Evolutionary conservation across 805 yeast genomes (phyloP).

Genomic region (Kluyveromyces wickerhamii): DNA sequence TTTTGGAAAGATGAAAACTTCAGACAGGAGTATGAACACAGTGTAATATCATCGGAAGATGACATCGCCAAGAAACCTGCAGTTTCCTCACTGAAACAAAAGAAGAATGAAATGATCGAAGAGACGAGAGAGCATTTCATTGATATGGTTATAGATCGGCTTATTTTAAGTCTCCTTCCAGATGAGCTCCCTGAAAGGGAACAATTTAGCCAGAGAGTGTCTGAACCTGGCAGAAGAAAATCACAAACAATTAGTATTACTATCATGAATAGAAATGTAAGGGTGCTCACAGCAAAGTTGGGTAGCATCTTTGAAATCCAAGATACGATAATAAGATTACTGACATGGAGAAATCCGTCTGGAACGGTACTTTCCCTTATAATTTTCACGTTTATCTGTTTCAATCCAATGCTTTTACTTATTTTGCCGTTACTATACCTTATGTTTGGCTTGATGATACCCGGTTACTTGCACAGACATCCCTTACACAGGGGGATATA

Average conservation of each 20-base stretch:
- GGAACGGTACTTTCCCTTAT: slow-evolving; percentile 55
- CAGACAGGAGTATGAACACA: slow-evolving; percentile 14
- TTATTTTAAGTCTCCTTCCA: slow-evolving; percentile 43
- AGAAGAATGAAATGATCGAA: background rate
- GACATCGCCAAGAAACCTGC: slow-evolving; percentile 12
- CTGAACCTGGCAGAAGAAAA: slow-evolving; percentile 37
- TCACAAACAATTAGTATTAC: slow-evolving; percentile 52
- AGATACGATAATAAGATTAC: slow-evolving; percentile 47
- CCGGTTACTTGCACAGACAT: slow-evolving; percentile 62
- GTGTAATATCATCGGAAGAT: slow-evolving; percentile 8
- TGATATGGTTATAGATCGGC: slow-evolving; percentile 48
- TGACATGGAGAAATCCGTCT: slow-evolving; percentile 72
- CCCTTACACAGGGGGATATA: slow-evolving; percentile 43
- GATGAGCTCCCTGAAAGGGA: slow-evolving; percentile 42
- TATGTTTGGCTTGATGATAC: slow-evolving; percentile 52
- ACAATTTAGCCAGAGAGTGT: slow-evolving; percentile 34
- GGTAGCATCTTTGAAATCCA: slow-evolving; percentile 52
- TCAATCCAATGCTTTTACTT: slow-evolving; percentile 62
- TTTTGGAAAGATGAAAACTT: slow-evolving; percentile 22
- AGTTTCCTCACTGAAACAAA: background rate
- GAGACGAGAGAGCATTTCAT: slow-evolving; percentile 41
- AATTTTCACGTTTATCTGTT: slow-evolving; percentile 56
- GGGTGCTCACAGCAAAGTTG: slow-evolving; percentile 46
- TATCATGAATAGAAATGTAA: slow-evolving; percentile 48
- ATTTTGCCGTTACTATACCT: slow-evolving; percentile 54